These are phyloP conservation scores for Colletotrichum spaethianum DNA, from an alignment of 2,329 filamentous ascomycete species.

Conservation along the genomic window DNA sequence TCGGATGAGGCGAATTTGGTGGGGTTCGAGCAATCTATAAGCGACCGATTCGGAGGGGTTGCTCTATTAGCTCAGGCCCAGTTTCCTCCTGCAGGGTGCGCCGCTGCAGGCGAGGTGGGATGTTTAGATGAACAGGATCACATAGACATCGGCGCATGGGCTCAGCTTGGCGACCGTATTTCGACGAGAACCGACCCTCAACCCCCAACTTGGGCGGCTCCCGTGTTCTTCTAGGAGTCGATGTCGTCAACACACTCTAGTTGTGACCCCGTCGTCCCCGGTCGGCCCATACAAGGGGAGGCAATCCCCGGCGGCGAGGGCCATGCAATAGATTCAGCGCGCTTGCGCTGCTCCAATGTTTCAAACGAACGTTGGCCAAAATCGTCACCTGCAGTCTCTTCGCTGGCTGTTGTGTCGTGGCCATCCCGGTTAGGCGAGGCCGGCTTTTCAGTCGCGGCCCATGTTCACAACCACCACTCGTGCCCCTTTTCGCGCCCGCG, in stretches of 20 bases:
- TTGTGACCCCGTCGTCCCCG: constrained; percentile 8
- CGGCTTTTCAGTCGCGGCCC: not conserved
- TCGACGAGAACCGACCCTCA: not conserved
- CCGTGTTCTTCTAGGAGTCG: constrained; percentile 11
- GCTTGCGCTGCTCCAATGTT: constrained; percentile 16
- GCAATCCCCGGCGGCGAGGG: constrained; percentile 12
- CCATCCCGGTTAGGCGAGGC: not conserved
- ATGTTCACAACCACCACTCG: not conserved
- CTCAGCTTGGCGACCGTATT: constrained; percentile 19
- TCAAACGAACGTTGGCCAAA: constrained; percentile 23
- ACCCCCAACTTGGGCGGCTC: constrained; percentile 1
- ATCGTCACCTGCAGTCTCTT: not conserved
- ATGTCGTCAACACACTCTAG: constrained; percentile 36
- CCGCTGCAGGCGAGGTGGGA: not conserved
- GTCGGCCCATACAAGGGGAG: not conserved
- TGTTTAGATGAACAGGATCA: constrained; percentile 40
- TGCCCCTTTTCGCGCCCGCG: constrained; percentile 24
- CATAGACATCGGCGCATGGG: constrained; percentile 30
- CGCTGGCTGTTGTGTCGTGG: not conserved
- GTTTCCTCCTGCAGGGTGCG: not conserved
- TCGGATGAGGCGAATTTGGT: not conserved
- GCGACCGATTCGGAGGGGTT: constrained; percentile 21
- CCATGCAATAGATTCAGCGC: constrained; percentile 7
- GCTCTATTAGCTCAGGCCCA: not conserved
- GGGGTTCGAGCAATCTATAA: constrained; percentile 29